Conservation (phyloP, 108 stramenopile species). For the Pseudonitzschia multiseries region DNA sequence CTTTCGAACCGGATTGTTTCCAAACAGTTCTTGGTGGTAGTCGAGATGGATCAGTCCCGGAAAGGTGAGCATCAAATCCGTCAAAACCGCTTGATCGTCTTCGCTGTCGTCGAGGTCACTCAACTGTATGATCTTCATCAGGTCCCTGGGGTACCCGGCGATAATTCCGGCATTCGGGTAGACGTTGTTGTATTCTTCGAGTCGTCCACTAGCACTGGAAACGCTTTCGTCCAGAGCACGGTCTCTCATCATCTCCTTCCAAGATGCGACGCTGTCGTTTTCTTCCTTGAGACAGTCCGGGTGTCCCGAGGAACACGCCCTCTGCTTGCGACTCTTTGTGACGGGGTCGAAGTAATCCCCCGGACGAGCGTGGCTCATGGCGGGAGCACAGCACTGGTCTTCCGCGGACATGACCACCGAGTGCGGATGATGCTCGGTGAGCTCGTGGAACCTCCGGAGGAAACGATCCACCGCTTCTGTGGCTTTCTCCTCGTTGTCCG, state of each 20-base stretch:
- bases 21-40: slow-evolving; percentile 24
- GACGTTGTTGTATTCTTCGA: slow-evolving; percentile 11
- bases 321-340: neutral
- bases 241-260: slow-evolving; percentile 9
- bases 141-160: slow-evolving; percentile 4
- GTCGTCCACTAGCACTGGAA: neutral
- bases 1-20: slow-evolving; percentile 9
- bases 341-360: slow-evolving; percentile 17
- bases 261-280: slow-evolving; percentile 6
- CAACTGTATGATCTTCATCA: slow-evolving; percentile 1
- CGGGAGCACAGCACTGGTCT: slow-evolving; percentile 17
- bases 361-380: slow-evolving; percentile 23
- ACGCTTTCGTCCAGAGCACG: neutral
- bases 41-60: slow-evolving; percentile 20
- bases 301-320: slow-evolving; percentile 6
- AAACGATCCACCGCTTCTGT: neutral
- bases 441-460: neutral
- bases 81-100: slow-evolving; percentile 26
- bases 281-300: slow-evolving; percentile 6
- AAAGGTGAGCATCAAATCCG: neutral
- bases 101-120: slow-evolving; percentile 13
- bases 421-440: slow-evolving; percentile 8
- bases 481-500: neutral
- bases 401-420: slow-evolving; percentile 17
- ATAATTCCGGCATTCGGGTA: slow-evolving; percentile 16